A percentile compares a stretch with the other conserved stretches of the same genome.
Conservation (phyloP, 441 rosid species). For the Omphalea diandra region DNA sequence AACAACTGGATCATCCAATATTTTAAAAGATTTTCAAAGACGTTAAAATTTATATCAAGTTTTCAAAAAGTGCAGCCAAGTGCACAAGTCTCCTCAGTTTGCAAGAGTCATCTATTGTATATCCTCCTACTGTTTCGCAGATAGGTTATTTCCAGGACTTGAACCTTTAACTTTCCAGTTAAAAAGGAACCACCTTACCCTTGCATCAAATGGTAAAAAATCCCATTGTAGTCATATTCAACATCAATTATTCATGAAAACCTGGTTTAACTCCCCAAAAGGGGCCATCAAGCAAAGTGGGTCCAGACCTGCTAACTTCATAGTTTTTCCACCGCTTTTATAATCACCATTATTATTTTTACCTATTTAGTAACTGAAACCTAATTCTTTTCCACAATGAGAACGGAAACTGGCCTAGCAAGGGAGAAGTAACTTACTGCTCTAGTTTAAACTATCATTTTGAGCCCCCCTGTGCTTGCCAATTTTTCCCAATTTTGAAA, state of each 20-base stretch:
- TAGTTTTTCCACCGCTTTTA: background rate
- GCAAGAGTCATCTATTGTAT: background rate
- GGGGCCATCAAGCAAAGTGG: background rate
- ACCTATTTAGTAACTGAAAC: too few species aligned
- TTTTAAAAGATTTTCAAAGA: background rate
- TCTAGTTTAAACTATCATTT: too few species aligned
- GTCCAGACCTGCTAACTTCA: background rate
- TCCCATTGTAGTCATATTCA: background rate
- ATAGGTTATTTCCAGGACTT: background rate
- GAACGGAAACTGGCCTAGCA: too few species aligned
- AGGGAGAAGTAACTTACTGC: too few species aligned
- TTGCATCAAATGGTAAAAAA: background rate
- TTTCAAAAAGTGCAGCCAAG: background rate
- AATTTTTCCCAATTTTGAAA: too few species aligned
- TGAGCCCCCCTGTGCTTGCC: too few species aligned
- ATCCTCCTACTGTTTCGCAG: background rate
- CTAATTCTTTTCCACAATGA: too few species aligned
- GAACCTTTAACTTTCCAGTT: background rate
- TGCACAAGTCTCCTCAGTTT: background rate
- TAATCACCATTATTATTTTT: background rate
- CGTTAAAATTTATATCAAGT: background rate
- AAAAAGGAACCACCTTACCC: background rate
- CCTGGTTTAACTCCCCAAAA: background rate
- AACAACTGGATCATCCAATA: background rate
- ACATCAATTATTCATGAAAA: background rate